Evolutionary conservation across 2,329 filamentous ascomycete species (phyloP).

Genomic region (Monascus ruber): DNA sequence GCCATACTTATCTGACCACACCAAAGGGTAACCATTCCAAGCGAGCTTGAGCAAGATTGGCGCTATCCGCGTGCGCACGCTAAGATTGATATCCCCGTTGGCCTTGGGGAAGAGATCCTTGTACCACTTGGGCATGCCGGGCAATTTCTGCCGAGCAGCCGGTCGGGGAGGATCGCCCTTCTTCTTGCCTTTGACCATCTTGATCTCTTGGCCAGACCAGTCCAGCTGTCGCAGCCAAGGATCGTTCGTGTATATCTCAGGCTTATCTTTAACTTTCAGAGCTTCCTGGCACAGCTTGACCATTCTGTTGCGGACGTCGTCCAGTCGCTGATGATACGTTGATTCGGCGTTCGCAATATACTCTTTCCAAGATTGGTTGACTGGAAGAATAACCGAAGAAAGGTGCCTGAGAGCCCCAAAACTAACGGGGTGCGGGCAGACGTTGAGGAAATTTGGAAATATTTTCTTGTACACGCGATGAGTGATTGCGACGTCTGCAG

Average conservation of each 20-base stretch:
- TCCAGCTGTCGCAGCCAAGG: slow-evolving; percentile 90
- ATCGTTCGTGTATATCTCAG: slow-evolving; percentile 61
- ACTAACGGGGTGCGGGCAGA: slow-evolving; percentile 92
- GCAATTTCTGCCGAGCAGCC: slow-evolving; percentile 76
- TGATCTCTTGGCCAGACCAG: slow-evolving; percentile 88
- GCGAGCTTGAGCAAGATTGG: slow-evolving; percentile 71
- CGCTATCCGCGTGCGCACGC: slow-evolving; percentile 77
- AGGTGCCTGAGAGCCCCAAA: slow-evolving; percentile 88
- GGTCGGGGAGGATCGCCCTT: slow-evolving; percentile 70
- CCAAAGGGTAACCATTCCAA: slow-evolving; percentile 80
- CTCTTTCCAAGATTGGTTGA: slow-evolving; percentile 75
- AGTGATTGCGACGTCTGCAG: slow-evolving; percentile 83
- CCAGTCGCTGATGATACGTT: slow-evolving; percentile 65
- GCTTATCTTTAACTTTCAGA: slow-evolving; percentile 57
- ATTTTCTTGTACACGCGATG: slow-evolving; percentile 91
- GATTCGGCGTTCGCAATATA: slow-evolving; percentile 77
- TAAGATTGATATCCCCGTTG: slow-evolving; percentile 57
- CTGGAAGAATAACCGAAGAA: slow-evolving; percentile 84
- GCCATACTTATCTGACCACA: slow-evolving; percentile 87
- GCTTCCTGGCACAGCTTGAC: slow-evolving; percentile 65
- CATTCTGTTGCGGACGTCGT: slow-evolving; percentile 67
- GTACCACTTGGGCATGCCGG: slow-evolving; percentile 93
- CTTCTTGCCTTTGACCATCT: slow-evolving; percentile 82
- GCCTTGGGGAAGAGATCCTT: slow-evolving; percentile 71
- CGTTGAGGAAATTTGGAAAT: slow-evolving; percentile 76